Percentiles rank a stretch among this genome's conserved stretches.
These are phyloP conservation scores for Vitis cinerea DNA, from an alignment of 164 flowering plant species.

Conservation along the genomic window DNA sequence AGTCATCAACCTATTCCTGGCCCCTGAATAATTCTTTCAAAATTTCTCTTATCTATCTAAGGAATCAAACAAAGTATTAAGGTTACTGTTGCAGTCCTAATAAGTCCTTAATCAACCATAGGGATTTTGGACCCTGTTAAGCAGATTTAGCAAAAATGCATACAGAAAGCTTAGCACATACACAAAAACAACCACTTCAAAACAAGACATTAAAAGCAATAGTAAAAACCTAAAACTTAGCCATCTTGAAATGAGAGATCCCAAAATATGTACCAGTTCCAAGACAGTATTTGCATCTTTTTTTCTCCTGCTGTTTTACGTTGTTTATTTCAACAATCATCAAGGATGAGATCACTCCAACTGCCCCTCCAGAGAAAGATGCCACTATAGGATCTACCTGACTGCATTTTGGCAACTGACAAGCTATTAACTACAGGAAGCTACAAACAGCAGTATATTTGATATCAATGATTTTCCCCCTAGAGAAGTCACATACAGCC, in stretches of 20 bases:
- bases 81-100: not conserved
- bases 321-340: constrained; percentile 98
- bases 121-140: not conserved
- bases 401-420: constrained; percentile 42
- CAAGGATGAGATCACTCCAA: constrained; percentile 94
- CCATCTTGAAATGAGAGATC: not conserved
- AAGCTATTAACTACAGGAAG: not conserved
- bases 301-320: constrained; percentile 92
- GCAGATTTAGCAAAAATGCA: not conserved
- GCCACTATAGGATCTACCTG: constrained; percentile 99
- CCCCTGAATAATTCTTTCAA: no score
- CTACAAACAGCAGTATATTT: not conserved
- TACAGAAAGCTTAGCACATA: not conserved
- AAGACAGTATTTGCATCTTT: constrained; percentile 94
- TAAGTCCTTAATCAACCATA: not conserved
- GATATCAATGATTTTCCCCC: not conserved
- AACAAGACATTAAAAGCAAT: no score
- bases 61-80: no score
- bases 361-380: constrained; percentile 99
- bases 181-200: not conserved
- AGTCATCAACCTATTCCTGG: no score
- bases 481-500: not conserved
- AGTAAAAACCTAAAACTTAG: no score
- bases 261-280: constrained; percentile 70
- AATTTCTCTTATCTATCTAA: no score